Percentiles rank a stretch among this genome's conserved stretches.
phyloP scores from a whole-genome alignment of 2,329 filamentous ascomycete genomes.

The Aspergillus vadensis region DNA sequence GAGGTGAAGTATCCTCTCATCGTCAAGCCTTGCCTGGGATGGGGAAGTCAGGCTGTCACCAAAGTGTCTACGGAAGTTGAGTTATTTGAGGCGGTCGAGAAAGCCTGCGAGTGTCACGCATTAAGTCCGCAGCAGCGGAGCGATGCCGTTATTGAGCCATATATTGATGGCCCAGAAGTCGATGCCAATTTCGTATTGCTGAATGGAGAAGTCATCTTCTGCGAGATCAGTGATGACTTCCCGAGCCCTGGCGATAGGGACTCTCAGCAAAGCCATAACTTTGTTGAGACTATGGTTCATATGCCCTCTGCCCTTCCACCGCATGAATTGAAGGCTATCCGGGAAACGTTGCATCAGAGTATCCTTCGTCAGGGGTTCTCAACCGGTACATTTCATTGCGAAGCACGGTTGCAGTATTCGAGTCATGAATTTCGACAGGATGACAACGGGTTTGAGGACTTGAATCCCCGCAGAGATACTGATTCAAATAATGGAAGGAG shows the following conservation, averaged over 20 bases:
- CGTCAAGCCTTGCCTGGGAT: slow-evolving; percentile 6
- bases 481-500: background rate
- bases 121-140: background rate
- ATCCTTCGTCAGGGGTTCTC: slow-evolving; percentile 2
- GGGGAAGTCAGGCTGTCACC: no score
- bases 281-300: slow-evolving; percentile 2
- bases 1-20: background rate
- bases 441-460: background rate
- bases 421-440: background rate
- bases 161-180: slow-evolving; percentile 20
- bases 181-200: slow-evolving; percentile 20
- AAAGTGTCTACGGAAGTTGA: background rate
- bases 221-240: slow-evolving; percentile 19
- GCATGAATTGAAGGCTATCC: background rate
- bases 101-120: background rate
- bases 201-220: slow-evolving; percentile 18
- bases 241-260: slow-evolving; percentile 12
- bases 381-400: slow-evolving; percentile 9
- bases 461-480: background rate
- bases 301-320: slow-evolving; percentile 7
- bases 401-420: slow-evolving; percentile 13
- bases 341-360: background rate
- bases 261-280: background rate
- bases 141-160: slow-evolving; percentile 13
- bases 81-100: background rate